Conservation (phyloP, 257 asterid genomes). For the Plantago elongata region DNA sequence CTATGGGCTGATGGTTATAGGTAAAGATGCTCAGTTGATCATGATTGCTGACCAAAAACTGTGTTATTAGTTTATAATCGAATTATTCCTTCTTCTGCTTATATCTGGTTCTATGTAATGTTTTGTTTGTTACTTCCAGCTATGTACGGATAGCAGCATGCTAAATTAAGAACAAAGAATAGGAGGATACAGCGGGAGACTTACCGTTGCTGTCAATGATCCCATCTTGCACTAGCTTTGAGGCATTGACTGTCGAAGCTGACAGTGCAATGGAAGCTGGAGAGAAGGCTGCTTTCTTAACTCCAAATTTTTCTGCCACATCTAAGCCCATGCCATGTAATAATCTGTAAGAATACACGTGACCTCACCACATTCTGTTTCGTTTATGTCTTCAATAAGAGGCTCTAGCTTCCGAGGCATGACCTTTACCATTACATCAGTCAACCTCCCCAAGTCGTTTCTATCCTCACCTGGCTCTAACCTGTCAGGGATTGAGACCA, state of each 20-base stretch:
- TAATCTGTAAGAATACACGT: conserved; percentile 12
- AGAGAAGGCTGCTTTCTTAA: conserved; percentile 8
- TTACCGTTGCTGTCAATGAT: conserved; percentile 11
- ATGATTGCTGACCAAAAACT: too few species aligned
- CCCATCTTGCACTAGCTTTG: conserved; percentile 16
- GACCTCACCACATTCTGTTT: background rate
- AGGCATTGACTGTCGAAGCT: background rate
- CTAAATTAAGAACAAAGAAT: too few species aligned
- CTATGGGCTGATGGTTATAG: too few species aligned
- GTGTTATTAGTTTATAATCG: too few species aligned
- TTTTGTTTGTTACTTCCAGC: too few species aligned
- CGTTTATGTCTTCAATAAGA: conserved; percentile 6
- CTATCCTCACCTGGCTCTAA: conserved; percentile 12
- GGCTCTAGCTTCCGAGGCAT: conserved; percentile 15
- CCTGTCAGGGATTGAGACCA: conserved; percentile 19
- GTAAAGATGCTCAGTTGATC: too few species aligned
- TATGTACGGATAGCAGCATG: too few species aligned
- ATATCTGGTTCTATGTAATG: too few species aligned
- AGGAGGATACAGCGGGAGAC: background rate
- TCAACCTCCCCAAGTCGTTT: conserved; percentile 4
- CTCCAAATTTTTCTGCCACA: conserved; percentile 2
- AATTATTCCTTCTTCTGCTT: too few species aligned
- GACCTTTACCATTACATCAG: background rate
- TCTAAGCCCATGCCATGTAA: conserved; percentile 14
- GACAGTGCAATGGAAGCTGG: conserved; percentile 11